A percentile compares a stretch with the other conserved stretches of the same genome.
Evolutionary conservation across 2,329 filamentous ascomycete species (phyloP).

Genomic region (Harringtonia lauricola): DNA sequence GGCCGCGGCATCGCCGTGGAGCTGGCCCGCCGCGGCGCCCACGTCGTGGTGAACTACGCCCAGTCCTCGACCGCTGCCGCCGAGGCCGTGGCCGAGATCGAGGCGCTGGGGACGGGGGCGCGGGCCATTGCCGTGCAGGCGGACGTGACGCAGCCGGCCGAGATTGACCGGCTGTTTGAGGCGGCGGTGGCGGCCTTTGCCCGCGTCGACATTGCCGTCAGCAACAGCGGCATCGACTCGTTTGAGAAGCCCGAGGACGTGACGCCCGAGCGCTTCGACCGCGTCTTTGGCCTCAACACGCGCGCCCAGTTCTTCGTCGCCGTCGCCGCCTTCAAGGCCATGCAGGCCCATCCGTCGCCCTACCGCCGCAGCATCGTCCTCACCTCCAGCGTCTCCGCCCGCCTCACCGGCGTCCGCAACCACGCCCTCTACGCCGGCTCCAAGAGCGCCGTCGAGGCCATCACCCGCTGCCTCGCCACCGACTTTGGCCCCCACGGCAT

Average conservation of each 20-base stretch:
- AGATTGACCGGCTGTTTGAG: conserved; percentile 23
- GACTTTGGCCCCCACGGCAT: conserved; percentile 21
- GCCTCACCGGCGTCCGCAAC: not conserved
- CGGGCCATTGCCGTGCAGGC: conserved; percentile 17
- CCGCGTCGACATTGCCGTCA: conserved; percentile 48
- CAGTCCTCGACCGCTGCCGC: conserved; percentile 7
- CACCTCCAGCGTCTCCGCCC: conserved; percentile 35
- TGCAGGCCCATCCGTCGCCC: conserved; percentile 35
- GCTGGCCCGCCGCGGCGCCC: conserved; percentile 14
- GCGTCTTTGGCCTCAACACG: conserved; percentile 48
- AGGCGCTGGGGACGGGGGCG: conserved; percentile 6
- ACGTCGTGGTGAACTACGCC: conserved; percentile 22
- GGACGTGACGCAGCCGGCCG: conserved; percentile 15
- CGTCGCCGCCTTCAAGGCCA: conserved; percentile 47
- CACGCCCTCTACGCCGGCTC: conserved; percentile 56
- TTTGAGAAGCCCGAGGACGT: conserved; percentile 48
- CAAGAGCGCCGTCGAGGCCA: conserved; percentile 73
- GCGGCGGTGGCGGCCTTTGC: conserved; percentile 45
- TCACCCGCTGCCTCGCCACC: conserved; percentile 69
- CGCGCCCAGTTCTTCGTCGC: conserved; percentile 52
- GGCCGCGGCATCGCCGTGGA: conserved; percentile 45
- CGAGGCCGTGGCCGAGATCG: conserved; percentile 6
- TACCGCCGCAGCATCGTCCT: conserved; percentile 39
- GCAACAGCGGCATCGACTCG: conserved; percentile 46
- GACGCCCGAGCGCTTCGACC: conserved; percentile 44